Percentiles rank a stretch among this genome's conserved stretches.
Conservation (phyloP, 306 rosid genomes). For the Castanopsis chinensis region DNA sequence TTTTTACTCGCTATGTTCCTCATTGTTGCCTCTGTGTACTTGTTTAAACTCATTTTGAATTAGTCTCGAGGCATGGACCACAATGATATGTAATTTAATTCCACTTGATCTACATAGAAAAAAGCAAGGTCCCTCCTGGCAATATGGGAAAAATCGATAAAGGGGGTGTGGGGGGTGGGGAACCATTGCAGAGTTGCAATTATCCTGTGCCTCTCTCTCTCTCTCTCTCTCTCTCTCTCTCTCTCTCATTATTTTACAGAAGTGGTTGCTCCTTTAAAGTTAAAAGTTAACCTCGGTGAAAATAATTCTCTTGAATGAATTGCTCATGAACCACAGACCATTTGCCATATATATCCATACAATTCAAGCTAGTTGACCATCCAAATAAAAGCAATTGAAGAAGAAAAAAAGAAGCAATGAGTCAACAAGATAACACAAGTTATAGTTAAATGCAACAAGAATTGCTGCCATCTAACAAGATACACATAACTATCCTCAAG, state of each 20-base stretch:
- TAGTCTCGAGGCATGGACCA: neutral
- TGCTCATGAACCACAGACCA: neutral
- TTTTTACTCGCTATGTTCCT: constrained; percentile 23
- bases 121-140: neutral
- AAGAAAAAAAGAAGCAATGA: neutral
- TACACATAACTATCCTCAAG: constrained; percentile 27
- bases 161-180: too few relatives aligned
- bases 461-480: constrained; percentile 19
- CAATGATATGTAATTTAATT: neutral
- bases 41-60: constrained; percentile 1
- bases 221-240: neutral
- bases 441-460: constrained; percentile 17
- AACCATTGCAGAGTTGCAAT: too few relatives aligned
- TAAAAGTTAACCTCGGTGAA: neutral
- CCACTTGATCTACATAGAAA: neutral
- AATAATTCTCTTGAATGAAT: neutral
- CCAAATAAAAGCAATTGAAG: neutral
- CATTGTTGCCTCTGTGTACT: constrained; percentile 21
- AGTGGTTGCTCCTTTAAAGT: neutral
- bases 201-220: neutral
- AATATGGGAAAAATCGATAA: too few relatives aligned
- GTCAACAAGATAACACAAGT: constrained; percentile 14
- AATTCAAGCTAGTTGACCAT: neutral
- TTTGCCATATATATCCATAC: neutral
- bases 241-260: too few relatives aligned